Evolutionary conservation across 768 basidiomycete genomes (phyloP), one percentile per base, ranked within the genome.

Genomic region (Leccinum longicurvipes): DNA sequence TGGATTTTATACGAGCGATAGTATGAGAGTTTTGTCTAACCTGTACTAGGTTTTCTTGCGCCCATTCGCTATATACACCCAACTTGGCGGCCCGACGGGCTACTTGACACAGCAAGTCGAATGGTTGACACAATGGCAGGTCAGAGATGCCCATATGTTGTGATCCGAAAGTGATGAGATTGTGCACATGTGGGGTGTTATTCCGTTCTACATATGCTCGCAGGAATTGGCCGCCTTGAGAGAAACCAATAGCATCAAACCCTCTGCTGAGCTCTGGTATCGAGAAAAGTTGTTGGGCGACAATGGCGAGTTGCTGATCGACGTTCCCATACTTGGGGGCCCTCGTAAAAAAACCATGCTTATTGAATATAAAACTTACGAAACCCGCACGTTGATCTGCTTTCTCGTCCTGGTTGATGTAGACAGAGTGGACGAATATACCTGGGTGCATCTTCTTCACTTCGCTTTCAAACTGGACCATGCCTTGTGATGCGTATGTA

Each of bases 91-190:
- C 82, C 27, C 80, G 77, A 29, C 86, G 79, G 24, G 87, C 87
- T 31, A 85, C 62, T 59, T 84, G 81, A 69, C 91, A 93, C 24
- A 89, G 56, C 10, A 91, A 61, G 64, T 93, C 91, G 63, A 74
- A 80, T 3, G 82, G 71, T 27, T 74, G 67, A 65, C 92, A 94
- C 1, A 63, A 29, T 0, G 91, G 87, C 17, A 93, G 74, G 65
- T 91, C 89, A 6, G 88, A 84, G 36, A 93, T 77, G 25, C 91
- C 91, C 86, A 91, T 90, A 64, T 93, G 91, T 57, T 91, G 91
- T 19, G 89, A 85, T 45, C 91, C 92, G 66, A 94, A 93, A 0
- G 91, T 92, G 47, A 94, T 82, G 59, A 94, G 81, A 68, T 93
- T 94, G 68, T 85, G 75, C 4, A 93, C 74, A 0, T 85, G 85